Conservation (phyloP, 2,329 filamentous ascomycete genomes). For the Penicillium polonicum region DNA sequence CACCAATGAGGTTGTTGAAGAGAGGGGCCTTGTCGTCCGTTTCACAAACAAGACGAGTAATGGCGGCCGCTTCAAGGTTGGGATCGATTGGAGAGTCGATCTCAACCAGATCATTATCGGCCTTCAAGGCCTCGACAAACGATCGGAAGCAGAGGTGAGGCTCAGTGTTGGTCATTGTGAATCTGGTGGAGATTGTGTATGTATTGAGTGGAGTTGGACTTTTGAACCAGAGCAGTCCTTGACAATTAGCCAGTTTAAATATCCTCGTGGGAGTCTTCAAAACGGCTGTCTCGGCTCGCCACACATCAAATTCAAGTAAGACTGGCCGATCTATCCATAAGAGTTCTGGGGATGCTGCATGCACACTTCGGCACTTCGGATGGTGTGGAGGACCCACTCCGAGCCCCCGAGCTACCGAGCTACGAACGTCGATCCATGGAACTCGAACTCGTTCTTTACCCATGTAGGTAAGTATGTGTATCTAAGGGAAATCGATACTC, state of each 20-base stretch:
- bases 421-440: not conserved
- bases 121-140: constrained; percentile 46
- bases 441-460: not conserved
- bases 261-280: not conserved
- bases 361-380: not conserved
- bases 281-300: not conserved
- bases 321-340: not conserved
- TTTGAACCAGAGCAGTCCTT: not conserved
- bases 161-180: constrained; percentile 11
- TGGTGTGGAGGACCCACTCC: not conserved
- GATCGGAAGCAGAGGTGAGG: constrained; percentile 45
- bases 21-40: constrained; percentile 50
- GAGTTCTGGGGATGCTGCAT: not conserved
- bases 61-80: constrained; percentile 49
- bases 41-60: constrained; percentile 49
- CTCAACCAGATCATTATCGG: constrained; percentile 48
- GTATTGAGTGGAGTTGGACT: not conserved
- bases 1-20: constrained; percentile 54
- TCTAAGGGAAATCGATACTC: too few relatives aligned
- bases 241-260: not conserved
- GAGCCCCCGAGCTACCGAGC: not conserved
- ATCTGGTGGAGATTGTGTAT: not conserved
- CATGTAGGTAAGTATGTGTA: not conserved
- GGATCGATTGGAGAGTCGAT: constrained; percentile 46
- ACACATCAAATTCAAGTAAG: not conserved